These are phyloP conservation scores for Psilocybe azurescens DNA, from an alignment of 768 basidiomycete species.

Conservation along the genomic window DNA sequence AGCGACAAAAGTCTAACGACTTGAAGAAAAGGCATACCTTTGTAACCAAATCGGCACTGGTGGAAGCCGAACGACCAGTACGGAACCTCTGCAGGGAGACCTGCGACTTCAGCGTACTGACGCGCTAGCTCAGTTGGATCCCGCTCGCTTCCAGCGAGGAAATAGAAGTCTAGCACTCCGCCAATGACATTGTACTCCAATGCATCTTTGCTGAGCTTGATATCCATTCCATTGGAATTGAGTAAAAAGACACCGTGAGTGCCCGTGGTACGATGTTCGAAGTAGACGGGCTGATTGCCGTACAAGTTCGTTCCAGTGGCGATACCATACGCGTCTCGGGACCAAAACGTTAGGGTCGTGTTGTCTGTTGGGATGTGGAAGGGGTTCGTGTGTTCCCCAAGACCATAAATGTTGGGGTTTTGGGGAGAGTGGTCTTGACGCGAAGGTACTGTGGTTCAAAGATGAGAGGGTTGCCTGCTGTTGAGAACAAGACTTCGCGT, in stretches of 20 bases:
- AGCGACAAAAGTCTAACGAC: neutral
- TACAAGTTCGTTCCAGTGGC: constrained; percentile 66
- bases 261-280: constrained; percentile 68
- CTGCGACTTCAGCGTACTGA: constrained; percentile 76
- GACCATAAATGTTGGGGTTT: constrained; percentile 75
- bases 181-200: constrained; percentile 82
- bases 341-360: constrained; percentile 63
- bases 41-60: constrained; percentile 75
- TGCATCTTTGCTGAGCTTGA: constrained; percentile 62
- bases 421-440: constrained; percentile 62
- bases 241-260: constrained; percentile 75
- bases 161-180: constrained; percentile 80
- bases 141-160: constrained; percentile 68
- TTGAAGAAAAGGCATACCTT: constrained; percentile 41
- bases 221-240: constrained; percentile 79
- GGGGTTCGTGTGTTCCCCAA: constrained; percentile 74
- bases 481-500: constrained; percentile 68
- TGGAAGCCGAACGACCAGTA: constrained; percentile 79
- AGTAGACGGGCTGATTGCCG: constrained; percentile 75
- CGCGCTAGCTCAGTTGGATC: constrained; percentile 62
- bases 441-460: constrained; percentile 82
- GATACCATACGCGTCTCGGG: constrained; percentile 66
- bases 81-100: constrained; percentile 71
- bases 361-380: constrained; percentile 61
- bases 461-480: constrained; percentile 63